phyloP scores from a whole-genome alignment of 2,329 filamentous ascomycete genomes.

The Neobulgaria alba region DNA sequence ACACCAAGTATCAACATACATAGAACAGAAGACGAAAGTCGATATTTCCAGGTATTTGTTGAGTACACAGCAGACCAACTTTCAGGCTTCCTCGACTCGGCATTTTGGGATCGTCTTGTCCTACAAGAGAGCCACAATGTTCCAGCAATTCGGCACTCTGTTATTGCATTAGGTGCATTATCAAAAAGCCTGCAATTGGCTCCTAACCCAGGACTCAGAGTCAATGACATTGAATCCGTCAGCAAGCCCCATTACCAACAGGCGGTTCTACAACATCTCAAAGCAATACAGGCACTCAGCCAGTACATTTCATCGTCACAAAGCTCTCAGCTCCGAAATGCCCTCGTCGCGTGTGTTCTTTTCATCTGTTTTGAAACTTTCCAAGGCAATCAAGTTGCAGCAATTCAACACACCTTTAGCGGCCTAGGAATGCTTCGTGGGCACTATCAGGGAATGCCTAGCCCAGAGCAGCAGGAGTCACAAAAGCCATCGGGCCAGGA shows the following conservation, averaged over 20 bases:
- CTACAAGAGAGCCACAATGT: slow-evolving; percentile 48
- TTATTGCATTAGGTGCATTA: slow-evolving; percentile 4
- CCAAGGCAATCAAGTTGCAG: slow-evolving; percentile 45
- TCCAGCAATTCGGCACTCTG: slow-evolving; percentile 4
- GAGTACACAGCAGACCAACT: slow-evolving; percentile 52
- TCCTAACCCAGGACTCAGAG: slow-evolving; percentile 22
- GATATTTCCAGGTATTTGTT: slow-evolving; percentile 54
- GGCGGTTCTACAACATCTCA: no score
- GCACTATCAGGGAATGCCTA: no score
- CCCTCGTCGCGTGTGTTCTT: slow-evolving; percentile 25
- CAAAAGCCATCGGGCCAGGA: no score
- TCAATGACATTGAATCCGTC: slow-evolving; percentile 32
- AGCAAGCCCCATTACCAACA: no score
- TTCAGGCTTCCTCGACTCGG: slow-evolving; percentile 41
- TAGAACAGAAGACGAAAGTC: slow-evolving; percentile 43
- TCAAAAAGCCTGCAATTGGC: slow-evolving; percentile 57
- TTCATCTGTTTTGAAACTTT: slow-evolving; percentile 27
- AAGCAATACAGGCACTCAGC: slow-evolving; percentile 42
- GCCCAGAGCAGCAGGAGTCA: no score
- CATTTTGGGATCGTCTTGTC: slow-evolving; percentile 52
- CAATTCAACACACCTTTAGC: slow-evolving; percentile 51
- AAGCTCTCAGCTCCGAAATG: slow-evolving; percentile 33
- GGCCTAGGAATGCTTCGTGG: slow-evolving; percentile 46
- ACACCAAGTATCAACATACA: slow-evolving; percentile 33
- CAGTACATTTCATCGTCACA: slow-evolving; percentile 35